Base-by-base conservation (phyloP, 139 green algal genomes). In the Tetradesmus lagerheimii region DNA sequence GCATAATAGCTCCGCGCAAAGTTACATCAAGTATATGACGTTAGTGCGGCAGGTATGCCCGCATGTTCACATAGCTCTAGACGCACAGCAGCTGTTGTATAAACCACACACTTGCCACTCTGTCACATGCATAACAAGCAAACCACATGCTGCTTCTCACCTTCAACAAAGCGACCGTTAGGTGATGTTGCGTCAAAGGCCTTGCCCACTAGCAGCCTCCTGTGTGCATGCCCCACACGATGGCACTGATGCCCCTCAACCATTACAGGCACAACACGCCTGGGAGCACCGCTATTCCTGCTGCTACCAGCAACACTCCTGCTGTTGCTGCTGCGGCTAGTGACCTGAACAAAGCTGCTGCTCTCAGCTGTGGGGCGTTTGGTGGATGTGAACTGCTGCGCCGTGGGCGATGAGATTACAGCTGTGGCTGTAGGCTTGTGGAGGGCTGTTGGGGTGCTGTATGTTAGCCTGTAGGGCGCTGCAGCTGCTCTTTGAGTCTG, bases 241-340 rank as follows among this genome's bases (percentile, higher is more conserved):
- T 98, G 96, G 78, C 94, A 96, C 62, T 95, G 92, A 86, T 97
- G 95, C 9, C 95, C 96, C 87, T 98, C 96, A 14, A 98, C 96
- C 96, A 96, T 96, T 18, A 64, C 88, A 4, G 88, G 81, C 9
- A 57, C 53, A 25, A 53, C 35, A 9, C 81, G 31, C 1, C 53
- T 31, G 37, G 81, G 81, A 23, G 31, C 53, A 53, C 50, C 57
- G 39, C 81, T 77, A 35, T 29, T 78, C 53, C 75, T 80, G 74
- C 53, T 71, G 57, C 57, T 71, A 8, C 57, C 11, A 18, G 47
- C 47, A 62, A 14, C 47, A 62, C 5, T 62, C 20, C 57, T 71
- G 57, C 57, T 71, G 57, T 23, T 18, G 12, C 20, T 71, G 23
- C 57, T 71, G 57, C 57, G 57, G 25, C 25, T 0, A 71, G 25